phyloP scores from a whole-genome alignment of 2,329 filamentous ascomycete species.

The Cytospora piceicola region DNA sequence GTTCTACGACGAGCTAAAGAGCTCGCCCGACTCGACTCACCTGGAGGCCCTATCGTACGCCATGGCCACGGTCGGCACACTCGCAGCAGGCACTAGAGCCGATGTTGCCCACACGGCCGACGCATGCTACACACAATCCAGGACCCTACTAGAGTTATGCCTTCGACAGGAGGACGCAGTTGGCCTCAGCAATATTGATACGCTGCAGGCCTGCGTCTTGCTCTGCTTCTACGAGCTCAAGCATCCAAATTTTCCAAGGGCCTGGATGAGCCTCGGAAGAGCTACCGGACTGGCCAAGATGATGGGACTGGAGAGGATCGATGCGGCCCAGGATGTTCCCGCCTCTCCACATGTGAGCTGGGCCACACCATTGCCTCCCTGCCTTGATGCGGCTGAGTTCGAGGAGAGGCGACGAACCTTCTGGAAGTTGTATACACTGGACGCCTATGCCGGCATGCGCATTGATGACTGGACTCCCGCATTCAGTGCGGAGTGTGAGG shows the following conservation, averaged over 20 bases:
- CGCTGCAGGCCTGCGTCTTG: constrained; percentile 4
- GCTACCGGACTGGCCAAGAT: constrained; percentile 1
- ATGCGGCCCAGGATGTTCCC: background rate
- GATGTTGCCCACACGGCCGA: constrained; percentile 32
- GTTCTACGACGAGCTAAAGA: too few species aligned
- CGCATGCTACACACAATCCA: background rate
- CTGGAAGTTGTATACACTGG: background rate
- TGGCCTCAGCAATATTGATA: background rate
- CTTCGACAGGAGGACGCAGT: background rate
- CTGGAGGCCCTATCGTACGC: constrained; percentile 11
- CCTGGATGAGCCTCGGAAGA: constrained; percentile 7
- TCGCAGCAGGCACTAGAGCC: constrained; percentile 40
- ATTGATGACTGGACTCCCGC: too few species aligned
- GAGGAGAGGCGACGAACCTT: constrained; percentile 10
- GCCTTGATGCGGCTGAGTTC: background rate
- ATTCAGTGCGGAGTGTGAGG: too few species aligned
- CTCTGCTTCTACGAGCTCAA: constrained; percentile 7
- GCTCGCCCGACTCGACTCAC: too few species aligned
- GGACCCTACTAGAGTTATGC: background rate
- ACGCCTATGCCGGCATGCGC: too few species aligned
- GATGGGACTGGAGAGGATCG: background rate
- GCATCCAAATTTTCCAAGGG: background rate
- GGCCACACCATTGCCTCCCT: background rate
- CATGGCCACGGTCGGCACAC: constrained; percentile 25
- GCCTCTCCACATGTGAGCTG: too few species aligned